These are phyloP conservation scores for Mimosa bimucronata DNA, from an alignment of 306 rosid genomes.

Conservation along the genomic window DNA sequence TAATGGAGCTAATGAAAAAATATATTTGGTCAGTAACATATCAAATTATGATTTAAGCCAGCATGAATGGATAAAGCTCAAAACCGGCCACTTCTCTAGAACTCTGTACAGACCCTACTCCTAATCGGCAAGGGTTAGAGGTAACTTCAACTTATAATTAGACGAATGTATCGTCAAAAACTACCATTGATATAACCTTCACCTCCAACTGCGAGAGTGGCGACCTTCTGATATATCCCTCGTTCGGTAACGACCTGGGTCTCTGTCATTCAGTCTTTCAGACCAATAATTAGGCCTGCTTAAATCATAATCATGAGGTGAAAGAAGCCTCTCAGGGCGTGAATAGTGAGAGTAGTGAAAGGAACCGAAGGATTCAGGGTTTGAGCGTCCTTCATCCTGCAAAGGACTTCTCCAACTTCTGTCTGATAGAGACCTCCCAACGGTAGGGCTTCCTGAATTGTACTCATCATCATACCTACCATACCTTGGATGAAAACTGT, in stretches of 20 bases:
- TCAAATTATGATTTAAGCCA: conserved; percentile 16
- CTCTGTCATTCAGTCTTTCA: conserved; percentile 46
- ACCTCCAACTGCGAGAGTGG: conserved; percentile 60
- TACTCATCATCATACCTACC: conserved; percentile 45
- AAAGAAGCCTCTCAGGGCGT: conserved; percentile 44
- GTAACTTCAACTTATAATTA: conserved; percentile 9
- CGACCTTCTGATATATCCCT: conserved; percentile 51
- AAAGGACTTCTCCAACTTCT: conserved; percentile 61
- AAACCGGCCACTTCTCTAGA: conserved; percentile 34
- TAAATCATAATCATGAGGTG: conserved; percentile 40
- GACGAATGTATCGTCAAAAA: conserved; percentile 25
- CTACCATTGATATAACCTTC: conserved; percentile 24
- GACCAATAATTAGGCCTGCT: conserved; percentile 44
- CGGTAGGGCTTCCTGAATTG: conserved; percentile 47
- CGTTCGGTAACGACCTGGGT: conserved; percentile 40
- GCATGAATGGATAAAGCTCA: conserved; percentile 22
- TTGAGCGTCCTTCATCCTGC: conserved; percentile 50
- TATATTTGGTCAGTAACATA: neutral
- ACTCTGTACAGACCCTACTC: conserved; percentile 39
- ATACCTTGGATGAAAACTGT: conserved; percentile 69
- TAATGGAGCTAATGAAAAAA: neutral
- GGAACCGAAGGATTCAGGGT: conserved; percentile 41
- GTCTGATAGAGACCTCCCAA: conserved; percentile 51
- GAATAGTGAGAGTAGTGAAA: conserved; percentile 57
- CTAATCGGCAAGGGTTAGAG: conserved; percentile 28